Percentiles rank a stretch among this genome's conserved stretches.
These are phyloP conservation scores for Leccinum proliferum DNA, from an alignment of 1,284 basidiomycete genomes.

Conservation along the genomic window DNA sequence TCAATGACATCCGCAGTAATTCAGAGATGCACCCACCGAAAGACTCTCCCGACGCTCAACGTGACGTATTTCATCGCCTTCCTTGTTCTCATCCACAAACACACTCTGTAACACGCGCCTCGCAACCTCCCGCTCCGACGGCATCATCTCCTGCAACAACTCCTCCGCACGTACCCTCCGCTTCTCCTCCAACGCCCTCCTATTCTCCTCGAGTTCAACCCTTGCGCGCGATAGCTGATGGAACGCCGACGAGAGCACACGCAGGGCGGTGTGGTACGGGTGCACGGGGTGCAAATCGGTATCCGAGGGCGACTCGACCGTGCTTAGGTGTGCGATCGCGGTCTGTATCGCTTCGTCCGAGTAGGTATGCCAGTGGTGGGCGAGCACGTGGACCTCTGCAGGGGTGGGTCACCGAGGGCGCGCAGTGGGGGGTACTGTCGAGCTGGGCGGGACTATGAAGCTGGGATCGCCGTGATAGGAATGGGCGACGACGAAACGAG, in stretches of 20 bases:
- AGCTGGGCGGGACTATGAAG: conserved; percentile 21
- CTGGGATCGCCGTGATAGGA: conserved; percentile 30
- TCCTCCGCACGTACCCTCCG: conserved; percentile 47
- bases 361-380: conserved; percentile 64
- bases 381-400: conserved; percentile 44
- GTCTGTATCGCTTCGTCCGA: conserved; percentile 66
- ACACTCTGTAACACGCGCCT: conserved; percentile 60
- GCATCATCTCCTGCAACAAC: conserved; percentile 50
- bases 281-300: conserved; percentile 46
- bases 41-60: conserved; percentile 53
- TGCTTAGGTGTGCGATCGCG: conserved; percentile 44
- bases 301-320: conserved; percentile 40
- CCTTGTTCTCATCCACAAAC: conserved; percentile 53
- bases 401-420: conserved; percentile 17
- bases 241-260: conserved; percentile 64
- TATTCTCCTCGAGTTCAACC: conserved; percentile 56
- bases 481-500: conserved; percentile 55
- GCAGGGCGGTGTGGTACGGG: conserved; percentile 61
- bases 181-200: conserved; percentile 49
- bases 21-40: conserved; percentile 36
- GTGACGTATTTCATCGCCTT: conserved; percentile 24
- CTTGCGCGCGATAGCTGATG: conserved; percentile 50
- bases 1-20: conserved; percentile 12
- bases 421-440: background rate
- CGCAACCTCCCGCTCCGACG: conserved; percentile 60